Evolutionary conservation across 1,284 basidiomycete genomes (phyloP), one percentile per base, ranked within the genome.

Genomic region (Leccinum griseonigrum): DNA sequence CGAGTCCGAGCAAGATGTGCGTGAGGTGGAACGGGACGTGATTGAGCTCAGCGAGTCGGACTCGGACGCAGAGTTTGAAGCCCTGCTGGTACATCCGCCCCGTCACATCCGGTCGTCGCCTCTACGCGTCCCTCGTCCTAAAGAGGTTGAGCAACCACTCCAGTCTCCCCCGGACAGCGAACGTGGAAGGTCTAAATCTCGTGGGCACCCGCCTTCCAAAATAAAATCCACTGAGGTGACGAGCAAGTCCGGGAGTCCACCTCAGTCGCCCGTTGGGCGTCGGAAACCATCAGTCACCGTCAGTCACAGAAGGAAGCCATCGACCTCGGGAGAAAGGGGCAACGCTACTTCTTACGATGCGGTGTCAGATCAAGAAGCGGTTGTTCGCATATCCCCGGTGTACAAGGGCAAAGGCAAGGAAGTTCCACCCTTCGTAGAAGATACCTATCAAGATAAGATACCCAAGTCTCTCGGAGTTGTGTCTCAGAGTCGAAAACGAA

Each of bases 31-130:
- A 18, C 62, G 29, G 10, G 74, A 75, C 16, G 67, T 77, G 26
- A 76, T 77, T 13, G 80, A 81, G 50, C 66, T 79, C 60, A 63
- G 68, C 3, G 76, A 75, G 4, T 77, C 76, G 31, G 69, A 69
- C 29, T 74, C 70, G 60, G 71, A 46, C 18, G 55, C 58, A 58
- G 74, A 76, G 61, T 73, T 73, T 46, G 68, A 71, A 55, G 63
- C 66, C 4, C 59, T 73, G 18, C 60, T 74, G 13, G 64, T 65
- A 26, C 67, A 58, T 11, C 74, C 72, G 36, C 63, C 74, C 14
- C 67, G 64, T 40, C 60, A 62, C 14, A 11, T 34, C n/a, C 61
- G 11, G 14, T 36, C 32, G 13, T 65, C 71, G 4, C 64, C 65
- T 32, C 14, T 54, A 29, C 59, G 61, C 7, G 26, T 48, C 22